Evolutionary conservation across 2,329 filamentous ascomycete species (phyloP).

Genomic region (Arthroderma sp.): DNA sequence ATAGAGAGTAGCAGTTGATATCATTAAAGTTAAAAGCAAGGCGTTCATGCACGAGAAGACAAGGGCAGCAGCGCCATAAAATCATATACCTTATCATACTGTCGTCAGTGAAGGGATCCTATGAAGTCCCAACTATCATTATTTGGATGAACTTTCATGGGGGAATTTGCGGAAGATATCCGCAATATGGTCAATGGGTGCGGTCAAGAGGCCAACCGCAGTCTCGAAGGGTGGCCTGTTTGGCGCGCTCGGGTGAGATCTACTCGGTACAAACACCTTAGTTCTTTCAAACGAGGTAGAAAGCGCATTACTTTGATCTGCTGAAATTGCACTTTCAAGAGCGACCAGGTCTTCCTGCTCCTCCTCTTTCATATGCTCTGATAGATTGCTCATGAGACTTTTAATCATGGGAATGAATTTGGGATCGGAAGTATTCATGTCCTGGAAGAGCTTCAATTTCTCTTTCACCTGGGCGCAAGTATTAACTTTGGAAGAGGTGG

Average conservation of each 20-base stretch:
- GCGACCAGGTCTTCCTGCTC: slow-evolving; percentile 37
- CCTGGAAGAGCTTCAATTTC: slow-evolving; percentile 38
- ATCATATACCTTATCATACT: no score
- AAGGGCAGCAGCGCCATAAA: no score
- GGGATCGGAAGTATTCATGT: slow-evolving; percentile 26
- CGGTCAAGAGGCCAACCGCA: slow-evolving; percentile 39
- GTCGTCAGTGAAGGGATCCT: no score
- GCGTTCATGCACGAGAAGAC: no score
- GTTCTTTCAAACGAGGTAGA: slow-evolving; percentile 37
- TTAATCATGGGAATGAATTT: slow-evolving; percentile 34
- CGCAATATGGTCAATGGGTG: slow-evolving; percentile 43
- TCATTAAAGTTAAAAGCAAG: no score
- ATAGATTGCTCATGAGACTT: slow-evolving; percentile 32
- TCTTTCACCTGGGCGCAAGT: slow-evolving; percentile 36
- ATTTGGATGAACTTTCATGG: slow-evolving; percentile 6
- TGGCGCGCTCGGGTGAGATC: slow-evolving; percentile 39
- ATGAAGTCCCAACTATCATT: no score
- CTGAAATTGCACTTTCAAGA: slow-evolving; percentile 33
- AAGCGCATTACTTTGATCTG: slow-evolving; percentile 24
- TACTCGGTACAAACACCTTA: slow-evolving; percentile 41
- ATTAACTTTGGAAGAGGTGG: no score
- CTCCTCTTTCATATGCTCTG: slow-evolving; percentile 38
- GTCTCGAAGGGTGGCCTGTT: slow-evolving; percentile 45
- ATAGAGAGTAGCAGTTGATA: no score
- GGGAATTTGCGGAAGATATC: slow-evolving; percentile 47